phyloP scores from a whole-genome alignment of 352 stramenopile genomes.

The Pythium chondricola region DNA sequence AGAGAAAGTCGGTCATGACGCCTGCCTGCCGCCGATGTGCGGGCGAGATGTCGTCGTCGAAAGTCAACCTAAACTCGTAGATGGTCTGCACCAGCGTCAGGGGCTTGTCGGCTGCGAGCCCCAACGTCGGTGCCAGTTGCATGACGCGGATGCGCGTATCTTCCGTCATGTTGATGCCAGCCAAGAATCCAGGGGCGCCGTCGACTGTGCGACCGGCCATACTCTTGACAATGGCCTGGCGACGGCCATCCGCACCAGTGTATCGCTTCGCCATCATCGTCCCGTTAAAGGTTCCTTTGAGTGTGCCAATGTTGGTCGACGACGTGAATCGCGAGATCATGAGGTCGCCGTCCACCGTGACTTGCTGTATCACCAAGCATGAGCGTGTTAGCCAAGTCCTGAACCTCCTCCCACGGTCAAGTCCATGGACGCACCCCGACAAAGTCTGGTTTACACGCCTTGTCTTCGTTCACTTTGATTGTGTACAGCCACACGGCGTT shows the following conservation, averaged over 20 bases:
- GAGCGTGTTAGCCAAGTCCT: background rate
- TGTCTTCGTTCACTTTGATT: slow-evolving; percentile 1
- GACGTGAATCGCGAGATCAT: slow-evolving; percentile 1
- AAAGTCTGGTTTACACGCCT: background rate
- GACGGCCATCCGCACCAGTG: background rate
- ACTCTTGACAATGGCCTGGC: background rate
- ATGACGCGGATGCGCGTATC: slow-evolving; percentile 6
- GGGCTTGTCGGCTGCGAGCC: background rate
- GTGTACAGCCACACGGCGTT: slow-evolving; percentile 6
- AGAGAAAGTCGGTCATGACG: slow-evolving; percentile 1
- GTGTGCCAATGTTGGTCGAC: background rate
- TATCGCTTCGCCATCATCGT: slow-evolving; percentile 1
- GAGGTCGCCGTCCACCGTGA: background rate
- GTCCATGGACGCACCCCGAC: slow-evolving; percentile 2
- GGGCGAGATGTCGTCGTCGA: background rate
- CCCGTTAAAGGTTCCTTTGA: background rate
- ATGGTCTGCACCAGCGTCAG: slow-evolving; percentile 6
- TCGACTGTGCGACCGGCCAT: background rate
- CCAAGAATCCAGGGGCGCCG: background rate
- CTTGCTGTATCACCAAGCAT: background rate
- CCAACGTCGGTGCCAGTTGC: background rate
- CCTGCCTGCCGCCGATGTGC: slow-evolving; percentile 1
- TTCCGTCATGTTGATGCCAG: background rate
- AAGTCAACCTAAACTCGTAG: slow-evolving; percentile 1
- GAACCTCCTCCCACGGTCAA: no score